phyloP scores from a whole-genome alignment of 192 early-diverging fungal genomes.

The Funneliformis mosseae region DNA sequence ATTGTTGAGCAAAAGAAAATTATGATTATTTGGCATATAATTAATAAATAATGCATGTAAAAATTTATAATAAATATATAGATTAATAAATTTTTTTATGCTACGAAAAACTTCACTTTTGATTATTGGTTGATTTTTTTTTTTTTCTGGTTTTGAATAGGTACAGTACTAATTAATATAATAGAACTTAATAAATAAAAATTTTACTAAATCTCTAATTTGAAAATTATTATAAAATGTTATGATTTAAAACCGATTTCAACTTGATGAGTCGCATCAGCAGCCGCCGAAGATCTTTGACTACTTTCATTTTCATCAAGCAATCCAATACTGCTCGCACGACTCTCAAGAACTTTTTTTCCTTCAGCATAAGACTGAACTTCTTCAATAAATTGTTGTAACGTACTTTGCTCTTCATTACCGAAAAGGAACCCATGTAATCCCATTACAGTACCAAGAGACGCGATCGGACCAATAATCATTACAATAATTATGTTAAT shows the following conservation, averaged over 20 bases:
- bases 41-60: too few relatives aligned
- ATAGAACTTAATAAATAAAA: too few relatives aligned
- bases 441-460: constrained; percentile 20
- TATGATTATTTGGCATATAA: too few relatives aligned
- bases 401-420: constrained; percentile 11
- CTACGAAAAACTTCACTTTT: too few relatives aligned
- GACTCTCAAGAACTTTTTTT: constrained; percentile 32
- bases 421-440: constrained; percentile 27
- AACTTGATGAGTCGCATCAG: background rate
- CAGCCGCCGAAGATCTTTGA: background rate
- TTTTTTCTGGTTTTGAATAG: too few relatives aligned
- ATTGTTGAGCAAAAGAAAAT: too few relatives aligned
- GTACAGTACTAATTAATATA: too few relatives aligned
- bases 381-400: constrained; percentile 18
- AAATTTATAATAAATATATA: too few relatives aligned
- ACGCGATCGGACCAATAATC: background rate
- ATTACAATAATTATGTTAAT: constrained; percentile 18
- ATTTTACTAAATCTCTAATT: too few relatives aligned
- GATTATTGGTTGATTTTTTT: too few relatives aligned
- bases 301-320: constrained; percentile 2
- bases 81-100: too few relatives aligned
- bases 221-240: background rate
- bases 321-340: background rate
- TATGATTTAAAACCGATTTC: background rate
- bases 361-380: constrained; percentile 19